Percentiles rank a stretch among this genome's conserved stretches.
These are phyloP conservation scores for Pythium phragmitis DNA, from an alignment of 352 stramenopile genomes.

Conservation along the genomic window DNA sequence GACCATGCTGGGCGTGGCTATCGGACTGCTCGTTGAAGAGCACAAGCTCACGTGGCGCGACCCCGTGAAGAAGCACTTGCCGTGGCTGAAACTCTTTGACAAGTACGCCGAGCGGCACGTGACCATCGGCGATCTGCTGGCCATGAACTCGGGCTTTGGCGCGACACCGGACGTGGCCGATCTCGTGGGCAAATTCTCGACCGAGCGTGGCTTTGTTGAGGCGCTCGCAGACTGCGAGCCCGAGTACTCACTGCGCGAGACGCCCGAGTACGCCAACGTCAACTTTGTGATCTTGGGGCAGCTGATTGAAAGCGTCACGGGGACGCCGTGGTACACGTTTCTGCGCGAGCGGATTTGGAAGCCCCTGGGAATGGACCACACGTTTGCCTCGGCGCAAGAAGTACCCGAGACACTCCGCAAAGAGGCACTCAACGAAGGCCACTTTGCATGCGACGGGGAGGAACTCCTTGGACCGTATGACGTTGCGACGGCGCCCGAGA, in stretches of 20 bases:
- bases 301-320: conserved; percentile 51
- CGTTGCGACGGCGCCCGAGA: conserved; percentile 32
- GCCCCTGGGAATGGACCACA: conserved; percentile 58
- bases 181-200: conserved; percentile 36
- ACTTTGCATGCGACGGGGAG: conserved; percentile 49
- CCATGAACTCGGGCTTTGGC: conserved; percentile 64
- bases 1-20: conserved; percentile 49
- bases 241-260: conserved; percentile 40
- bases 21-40: conserved; percentile 44
- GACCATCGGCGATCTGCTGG: conserved; percentile 50
- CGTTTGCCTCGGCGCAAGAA: conserved; percentile 34
- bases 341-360: conserved; percentile 49
- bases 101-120: conserved; percentile 54
- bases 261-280: conserved; percentile 58
- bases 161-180: conserved; percentile 29
- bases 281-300: conserved; percentile 66
- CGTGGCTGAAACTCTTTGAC: conserved; percentile 51
- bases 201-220: conserved; percentile 36
- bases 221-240: conserved; percentile 40
- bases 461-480: conserved; percentile 42
- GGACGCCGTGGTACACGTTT: conserved; percentile 49
- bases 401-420: conserved; percentile 4
- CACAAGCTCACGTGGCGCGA: conserved; percentile 51
- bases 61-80: conserved; percentile 51
- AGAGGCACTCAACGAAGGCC: conserved; percentile 30